These are phyloP conservation scores for Xylaria nigripes DNA, from an alignment of 495 filamentous ascomycete genomes.

Conservation along the genomic window DNA sequence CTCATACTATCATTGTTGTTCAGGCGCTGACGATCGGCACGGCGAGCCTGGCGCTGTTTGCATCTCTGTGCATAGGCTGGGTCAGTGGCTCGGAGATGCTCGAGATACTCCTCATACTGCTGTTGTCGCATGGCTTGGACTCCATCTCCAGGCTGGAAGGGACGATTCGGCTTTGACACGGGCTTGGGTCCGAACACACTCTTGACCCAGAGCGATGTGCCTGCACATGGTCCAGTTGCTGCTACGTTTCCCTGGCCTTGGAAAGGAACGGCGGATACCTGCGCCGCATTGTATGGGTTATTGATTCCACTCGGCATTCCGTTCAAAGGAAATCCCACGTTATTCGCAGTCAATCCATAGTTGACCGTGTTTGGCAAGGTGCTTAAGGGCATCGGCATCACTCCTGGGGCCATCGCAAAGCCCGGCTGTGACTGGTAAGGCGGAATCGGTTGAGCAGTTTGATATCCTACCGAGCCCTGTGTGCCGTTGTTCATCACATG, in stretches of 20 bases:
- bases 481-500: neutral
- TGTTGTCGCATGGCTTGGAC: constrained; percentile 23
- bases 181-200: constrained; percentile 20
- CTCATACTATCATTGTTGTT: neutral
- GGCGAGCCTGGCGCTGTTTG: constrained; percentile 36
- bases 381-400: neutral
- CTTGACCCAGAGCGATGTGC: constrained; percentile 14
- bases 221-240: neutral
- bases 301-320: neutral
- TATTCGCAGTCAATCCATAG: neutral
- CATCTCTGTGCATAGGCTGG: constrained; percentile 32
- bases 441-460: neutral
- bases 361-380: neutral
- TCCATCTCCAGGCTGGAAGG: constrained; percentile 12
- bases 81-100: constrained; percentile 33
- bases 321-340: neutral
- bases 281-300: neutral
- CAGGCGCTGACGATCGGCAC: constrained; percentile 25
- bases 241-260: neutral
- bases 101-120: constrained; percentile 36
- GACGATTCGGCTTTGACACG: constrained; percentile 18
- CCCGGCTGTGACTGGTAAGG: neutral
- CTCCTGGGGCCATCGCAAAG: neutral
- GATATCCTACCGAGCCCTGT: neutral
- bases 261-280: neutral